These are phyloP conservation scores for Fusarium sp. DNA, from an alignment of 2,329 filamentous ascomycete species.

Conservation along the genomic window DNA sequence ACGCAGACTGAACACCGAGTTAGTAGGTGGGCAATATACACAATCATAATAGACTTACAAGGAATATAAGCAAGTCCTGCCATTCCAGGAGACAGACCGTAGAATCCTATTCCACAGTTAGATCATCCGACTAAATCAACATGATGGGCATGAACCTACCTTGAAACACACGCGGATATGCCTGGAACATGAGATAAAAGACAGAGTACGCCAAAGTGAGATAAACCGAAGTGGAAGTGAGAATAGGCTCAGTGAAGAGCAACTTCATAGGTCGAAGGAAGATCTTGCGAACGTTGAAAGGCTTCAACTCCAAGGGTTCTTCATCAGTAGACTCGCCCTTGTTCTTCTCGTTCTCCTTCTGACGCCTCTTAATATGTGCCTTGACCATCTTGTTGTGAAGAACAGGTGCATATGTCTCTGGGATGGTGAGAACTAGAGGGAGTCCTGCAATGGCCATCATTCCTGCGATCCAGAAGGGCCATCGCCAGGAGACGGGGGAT, in stretches of 20 bases:
- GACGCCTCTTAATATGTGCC: slow-evolving; percentile 58
- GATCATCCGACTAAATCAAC: neutral
- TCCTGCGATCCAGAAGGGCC: slow-evolving; percentile 55
- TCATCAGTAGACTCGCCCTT: slow-evolving; percentile 41
- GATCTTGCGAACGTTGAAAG: slow-evolving; percentile 55
- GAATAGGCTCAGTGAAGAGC: slow-evolving; percentile 62
- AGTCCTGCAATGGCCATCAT: slow-evolving; percentile 45
- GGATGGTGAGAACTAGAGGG: slow-evolving; percentile 52
- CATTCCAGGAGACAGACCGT: slow-evolving; percentile 59
- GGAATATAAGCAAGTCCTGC: slow-evolving; percentile 61
- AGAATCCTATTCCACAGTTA: slow-evolving; percentile 42
- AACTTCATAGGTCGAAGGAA: slow-evolving; percentile 62
- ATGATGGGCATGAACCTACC: slow-evolving; percentile 7
- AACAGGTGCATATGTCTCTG: slow-evolving; percentile 62
- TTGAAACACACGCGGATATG: slow-evolving; percentile 62
- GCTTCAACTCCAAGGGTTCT: slow-evolving; percentile 53
- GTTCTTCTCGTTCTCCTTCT: slow-evolving; percentile 58
- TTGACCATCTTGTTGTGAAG: slow-evolving; percentile 61
- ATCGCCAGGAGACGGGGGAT: slow-evolving; percentile 56
- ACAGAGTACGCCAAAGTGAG: slow-evolving; percentile 63
- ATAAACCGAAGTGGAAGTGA: slow-evolving; percentile 59
- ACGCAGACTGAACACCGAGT: slow-evolving; percentile 36
- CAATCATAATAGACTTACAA: slow-evolving; percentile 47
- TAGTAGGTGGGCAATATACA: neutral
- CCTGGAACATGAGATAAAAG: slow-evolving; percentile 64